A percentile compares a stretch with the other conserved stretches of the same genome.
These are phyloP conservation scores for Chlamydomonas sp. DNA, from an alignment of 139 green algal genomes.

Conservation along the genomic window DNA sequence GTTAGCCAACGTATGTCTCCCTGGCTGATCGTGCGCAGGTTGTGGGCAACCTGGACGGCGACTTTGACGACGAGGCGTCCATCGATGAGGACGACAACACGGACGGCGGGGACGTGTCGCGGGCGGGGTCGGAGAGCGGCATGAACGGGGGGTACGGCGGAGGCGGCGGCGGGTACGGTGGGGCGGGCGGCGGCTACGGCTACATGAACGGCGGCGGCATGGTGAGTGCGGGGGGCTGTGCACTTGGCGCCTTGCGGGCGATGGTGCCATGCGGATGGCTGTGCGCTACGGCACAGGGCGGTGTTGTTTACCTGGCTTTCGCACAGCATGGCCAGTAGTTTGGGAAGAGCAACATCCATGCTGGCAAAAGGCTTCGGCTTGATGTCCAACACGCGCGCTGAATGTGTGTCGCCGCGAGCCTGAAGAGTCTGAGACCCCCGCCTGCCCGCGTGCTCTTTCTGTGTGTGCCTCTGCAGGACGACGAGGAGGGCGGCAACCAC, in stretches of 20 bases:
- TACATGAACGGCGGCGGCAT: constrained; percentile 24
- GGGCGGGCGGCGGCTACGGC: background rate
- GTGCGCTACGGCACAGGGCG: too few relatives aligned
- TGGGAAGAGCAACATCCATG: too few relatives aligned
- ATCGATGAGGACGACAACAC: constrained; percentile 73
- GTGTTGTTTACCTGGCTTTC: too few relatives aligned
- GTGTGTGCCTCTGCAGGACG: background rate
- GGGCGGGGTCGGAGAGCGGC: constrained; percentile 30
- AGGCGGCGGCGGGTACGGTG: background rate
- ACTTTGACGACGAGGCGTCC: constrained; percentile 60
- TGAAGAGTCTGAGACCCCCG: too few relatives aligned
- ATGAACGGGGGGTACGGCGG: background rate
- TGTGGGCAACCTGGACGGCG: constrained; percentile 50
- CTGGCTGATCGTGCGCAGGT: constrained; percentile 32
- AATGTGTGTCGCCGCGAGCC: too few relatives aligned
- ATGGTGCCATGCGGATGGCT: too few relatives aligned
- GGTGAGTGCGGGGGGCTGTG: background rate
- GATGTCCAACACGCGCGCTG: too few relatives aligned
- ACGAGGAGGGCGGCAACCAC: constrained; percentile 24
- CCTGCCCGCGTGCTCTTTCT: background rate
- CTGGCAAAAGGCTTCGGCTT: too few relatives aligned
- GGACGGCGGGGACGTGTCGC: constrained; percentile 58
- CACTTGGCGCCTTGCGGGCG: background rate
- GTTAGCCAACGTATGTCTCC: background rate
- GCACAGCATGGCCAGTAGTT: too few relatives aligned